Percentiles rank a stretch among this genome's conserved stretches.
Conservation (phyloP, 225 moss, liverwort and hornwort genomes). For the Antitrichia curtipendula region DNA sequence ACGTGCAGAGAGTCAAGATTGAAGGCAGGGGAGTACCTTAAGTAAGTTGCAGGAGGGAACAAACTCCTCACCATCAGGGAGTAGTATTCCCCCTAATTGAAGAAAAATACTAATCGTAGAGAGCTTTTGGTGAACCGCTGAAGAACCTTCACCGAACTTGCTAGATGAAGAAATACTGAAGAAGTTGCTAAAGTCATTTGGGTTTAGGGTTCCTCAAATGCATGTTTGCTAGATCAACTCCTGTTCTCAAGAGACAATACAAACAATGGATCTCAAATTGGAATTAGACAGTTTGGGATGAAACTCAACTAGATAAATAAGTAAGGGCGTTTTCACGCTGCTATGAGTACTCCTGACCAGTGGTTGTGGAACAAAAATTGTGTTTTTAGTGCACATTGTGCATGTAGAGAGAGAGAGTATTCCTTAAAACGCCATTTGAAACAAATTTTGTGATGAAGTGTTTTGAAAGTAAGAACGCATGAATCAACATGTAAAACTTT, state of each 20-base stretch:
- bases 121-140: too few species aligned
- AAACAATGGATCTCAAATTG: not conserved
- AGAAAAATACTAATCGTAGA: too few species aligned
- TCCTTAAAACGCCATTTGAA: not conserved
- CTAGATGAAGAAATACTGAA: not conserved
- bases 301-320: not conserved
- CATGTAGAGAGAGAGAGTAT: too few species aligned
- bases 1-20: too few species aligned
- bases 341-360: fast-evolving
- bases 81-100: too few species aligned
- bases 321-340: not conserved
- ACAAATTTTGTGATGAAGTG: not conserved
- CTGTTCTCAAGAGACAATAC: not conserved
- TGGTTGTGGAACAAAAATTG: not conserved
- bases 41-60: too few species aligned
- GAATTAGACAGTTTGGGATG: not conserved
- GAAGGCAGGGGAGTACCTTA: too few species aligned
- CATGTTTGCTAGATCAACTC: not conserved
- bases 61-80: too few species aligned
- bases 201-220: not conserved
- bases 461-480: not conserved
- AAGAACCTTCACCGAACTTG: not conserved
- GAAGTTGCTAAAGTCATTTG: not conserved
- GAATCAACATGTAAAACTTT: not conserved
- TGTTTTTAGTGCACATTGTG: not conserved